These are phyloP conservation scores for Linanthus parryae DNA, from an alignment of 148 eudicot genomes.

Conservation along the genomic window DNA sequence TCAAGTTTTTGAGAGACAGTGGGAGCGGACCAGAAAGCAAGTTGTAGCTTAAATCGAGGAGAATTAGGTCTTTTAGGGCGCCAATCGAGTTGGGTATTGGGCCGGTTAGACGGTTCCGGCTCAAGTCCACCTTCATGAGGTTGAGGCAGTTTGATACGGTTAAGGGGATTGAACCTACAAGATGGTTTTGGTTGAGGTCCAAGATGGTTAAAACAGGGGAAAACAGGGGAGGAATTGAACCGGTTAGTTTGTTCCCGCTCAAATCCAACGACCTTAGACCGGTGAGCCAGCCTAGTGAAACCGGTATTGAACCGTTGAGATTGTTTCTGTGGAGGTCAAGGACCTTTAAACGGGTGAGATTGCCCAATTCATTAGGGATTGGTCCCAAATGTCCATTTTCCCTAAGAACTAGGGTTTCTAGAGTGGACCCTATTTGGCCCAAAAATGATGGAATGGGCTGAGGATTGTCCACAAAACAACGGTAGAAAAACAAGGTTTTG, in stretches of 20 bases:
- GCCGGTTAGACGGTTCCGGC: constrained; percentile 65
- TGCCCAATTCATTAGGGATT: constrained; percentile 69
- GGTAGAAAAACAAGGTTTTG: constrained; percentile 76
- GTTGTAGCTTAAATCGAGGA: constrained; percentile 79
- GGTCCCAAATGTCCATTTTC: constrained; percentile 86
- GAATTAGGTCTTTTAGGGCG: constrained; percentile 43
- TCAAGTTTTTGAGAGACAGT: constrained; percentile 33
- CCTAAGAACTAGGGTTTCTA: constrained; percentile 72
- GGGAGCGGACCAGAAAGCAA: constrained; percentile 61
- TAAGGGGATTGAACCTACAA: constrained; percentile 55
- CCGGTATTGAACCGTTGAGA: constrained; percentile 77
- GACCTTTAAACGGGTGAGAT: constrained; percentile 50
- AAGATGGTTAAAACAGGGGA: constrained; percentile 46
- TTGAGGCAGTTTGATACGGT: constrained; percentile 36
- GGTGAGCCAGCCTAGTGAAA: constrained; percentile 38
- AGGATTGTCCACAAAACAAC: constrained; percentile 70
- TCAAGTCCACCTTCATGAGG: constrained; percentile 59
- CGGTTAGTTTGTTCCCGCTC: constrained; percentile 69
- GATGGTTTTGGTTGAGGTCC: constrained; percentile 74
- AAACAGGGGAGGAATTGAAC: constrained; percentile 39
- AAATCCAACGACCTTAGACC: constrained; percentile 69
- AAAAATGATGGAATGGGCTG: constrained; percentile 77
- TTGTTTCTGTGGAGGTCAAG: constrained; percentile 81
- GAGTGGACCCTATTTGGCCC: constrained; percentile 56
- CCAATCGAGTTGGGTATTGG: constrained; percentile 46